These are phyloP conservation scores for Physcomitrium patens DNA, from an alignment of 225 moss, liverwort and hornwort genomes.

Conservation along the genomic window DNA sequence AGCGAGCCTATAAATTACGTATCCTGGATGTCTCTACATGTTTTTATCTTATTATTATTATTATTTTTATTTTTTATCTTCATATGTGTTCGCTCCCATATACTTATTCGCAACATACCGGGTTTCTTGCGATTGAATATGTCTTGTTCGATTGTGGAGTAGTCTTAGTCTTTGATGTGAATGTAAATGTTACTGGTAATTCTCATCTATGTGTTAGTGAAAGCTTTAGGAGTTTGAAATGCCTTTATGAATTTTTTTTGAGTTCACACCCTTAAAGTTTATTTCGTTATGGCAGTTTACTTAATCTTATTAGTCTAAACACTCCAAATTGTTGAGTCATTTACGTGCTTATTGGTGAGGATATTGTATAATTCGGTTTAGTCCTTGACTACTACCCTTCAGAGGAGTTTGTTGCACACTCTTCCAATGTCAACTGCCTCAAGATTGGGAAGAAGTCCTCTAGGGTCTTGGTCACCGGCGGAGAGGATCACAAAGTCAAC, in stretches of 20 bases:
- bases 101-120: background rate
- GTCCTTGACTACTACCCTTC: conserved; percentile 54
- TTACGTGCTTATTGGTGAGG: conserved; percentile 7
- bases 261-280: background rate
- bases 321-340: conserved; percentile 10
- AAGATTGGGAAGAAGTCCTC: conserved; percentile 99
- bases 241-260: background rate
- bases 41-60: conserved; percentile 12
- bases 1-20: conserved; percentile 99
- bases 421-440: conserved; percentile 99
- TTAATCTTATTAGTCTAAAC: conserved; percentile 8
- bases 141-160: background rate
- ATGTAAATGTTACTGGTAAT: conserved; percentile 7
- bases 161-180: conserved; percentile 1
- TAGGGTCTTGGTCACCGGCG: conserved; percentile 97
- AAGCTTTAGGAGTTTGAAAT: conserved; percentile 9
- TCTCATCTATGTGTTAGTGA: conserved; percentile 5
- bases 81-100: conserved; percentile 8
- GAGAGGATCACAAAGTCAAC: conserved; percentile 99
- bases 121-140: conserved; percentile 10
- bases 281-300: conserved; percentile 7
- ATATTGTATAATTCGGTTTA: background rate
- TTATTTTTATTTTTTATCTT: conserved; percentile 1
- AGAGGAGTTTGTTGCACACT: conserved; percentile 99
- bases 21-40: conserved; percentile 55